Base-by-base conservation (phyloP, 805 yeast genomes). In the Sungouiella thailandica region DNA sequence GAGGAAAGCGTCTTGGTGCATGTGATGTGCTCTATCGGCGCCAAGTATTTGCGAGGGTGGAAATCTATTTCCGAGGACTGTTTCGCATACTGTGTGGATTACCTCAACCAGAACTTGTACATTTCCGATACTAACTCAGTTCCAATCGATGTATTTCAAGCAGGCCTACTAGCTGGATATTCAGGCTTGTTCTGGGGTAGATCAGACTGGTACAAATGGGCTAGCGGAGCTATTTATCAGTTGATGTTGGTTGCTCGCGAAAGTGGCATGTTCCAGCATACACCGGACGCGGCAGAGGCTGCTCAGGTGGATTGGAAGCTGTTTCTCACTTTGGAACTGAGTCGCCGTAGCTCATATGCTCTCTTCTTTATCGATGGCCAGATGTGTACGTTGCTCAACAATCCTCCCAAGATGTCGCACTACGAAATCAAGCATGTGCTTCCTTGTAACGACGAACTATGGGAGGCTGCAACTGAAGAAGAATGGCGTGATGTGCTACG, bases 181-280 rank as follows among this genome's bases (percentile, higher is more conserved):
- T 7, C 18, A 5, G 28, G 28, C 7, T 26, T 26, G n/a, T 26
- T 26, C 13, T 26, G 17, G 28, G 28, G 28, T 6, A 26, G 13
- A 7, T 8, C 11, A 9, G 28, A 26, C 6, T 14, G 14, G 28
- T 26, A 26, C 28, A 26, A 26, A 17, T 26, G 28, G 28, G 6
- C 28, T 7, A 16, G 9, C 18, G 14, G 18, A 9, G 14, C 28
- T 7, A 13, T 14, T 14, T 26, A 9, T 12, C 17, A 9, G 28
- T 26, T 26, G 18, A 12, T 26, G 6, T 7, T 12, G 14, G 13
- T 26, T 13, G 28, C 28, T 6, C 6, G 28, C 5, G 28, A 26
- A 26, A 26, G 7, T 8, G 28, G 28, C 28, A 26, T 26, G 28
- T 26, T 26, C n/a, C 28, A 26, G 28, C 13, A 26, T 26, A n/a